Conservation (phyloP, 352 stramenopile species). For the Pythium plurisporium region DNA sequence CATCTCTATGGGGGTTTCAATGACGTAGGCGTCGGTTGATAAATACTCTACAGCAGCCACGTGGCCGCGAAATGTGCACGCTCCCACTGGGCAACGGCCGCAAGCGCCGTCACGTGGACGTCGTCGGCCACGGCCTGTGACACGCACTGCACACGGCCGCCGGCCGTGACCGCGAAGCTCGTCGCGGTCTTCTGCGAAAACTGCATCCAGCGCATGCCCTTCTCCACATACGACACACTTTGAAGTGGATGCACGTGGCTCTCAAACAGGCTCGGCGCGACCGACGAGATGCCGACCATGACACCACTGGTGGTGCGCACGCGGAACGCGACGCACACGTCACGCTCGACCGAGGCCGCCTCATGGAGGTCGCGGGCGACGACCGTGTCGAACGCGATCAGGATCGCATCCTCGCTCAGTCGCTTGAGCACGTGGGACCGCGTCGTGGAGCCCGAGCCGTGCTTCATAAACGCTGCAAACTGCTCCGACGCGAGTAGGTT, state of each 20-base stretch:
- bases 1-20: conserved; percentile 10
- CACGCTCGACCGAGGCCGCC: conserved; percentile 1
- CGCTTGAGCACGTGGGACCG: conserved; percentile 16
- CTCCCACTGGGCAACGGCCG: conserved; percentile 13
- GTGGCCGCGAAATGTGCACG: conserved; percentile 2
- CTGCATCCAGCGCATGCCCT: conserved; percentile 24
- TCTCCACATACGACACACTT: conserved; percentile 11
- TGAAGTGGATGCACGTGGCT: conserved; percentile 1
- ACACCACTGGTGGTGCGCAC: conserved; percentile 16
- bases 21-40: not conserved
- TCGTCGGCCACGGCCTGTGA: conserved; percentile 1
- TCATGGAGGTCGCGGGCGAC: not conserved
- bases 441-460: not conserved
- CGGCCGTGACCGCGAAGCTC: conserved; percentile 10
- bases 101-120: not conserved
- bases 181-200: conserved; percentile 4
- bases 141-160: conserved; percentile 3
- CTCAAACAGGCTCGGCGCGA: conserved; percentile 13
- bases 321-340: conserved; percentile 20
- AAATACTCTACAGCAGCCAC: conserved; percentile 7
- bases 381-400: conserved; percentile 20
- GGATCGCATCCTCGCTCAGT: conserved; percentile 17
- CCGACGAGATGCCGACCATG: conserved; percentile 18
- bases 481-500: conserved; percentile 5
- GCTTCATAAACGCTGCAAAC: conserved; percentile 9